Evolutionary conservation across 305 asterid species (phyloP).

Genomic region (Stenogyne calaminthoides): DNA sequence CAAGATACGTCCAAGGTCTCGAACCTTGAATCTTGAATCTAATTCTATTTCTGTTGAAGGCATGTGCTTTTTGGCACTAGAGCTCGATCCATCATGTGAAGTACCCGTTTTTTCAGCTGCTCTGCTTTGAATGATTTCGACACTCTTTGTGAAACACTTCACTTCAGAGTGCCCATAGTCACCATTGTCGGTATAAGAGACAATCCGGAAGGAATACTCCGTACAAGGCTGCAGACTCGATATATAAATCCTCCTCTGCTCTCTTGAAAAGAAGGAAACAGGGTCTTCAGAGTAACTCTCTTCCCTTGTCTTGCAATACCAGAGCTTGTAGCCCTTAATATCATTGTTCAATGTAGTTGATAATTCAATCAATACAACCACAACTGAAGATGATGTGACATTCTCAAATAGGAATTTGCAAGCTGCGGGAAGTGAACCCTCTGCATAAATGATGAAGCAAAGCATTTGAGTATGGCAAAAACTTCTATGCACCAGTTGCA

Average conservation of each 20-base stretch:
- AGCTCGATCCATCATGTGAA: constrained; percentile 29
- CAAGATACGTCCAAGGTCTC: constrained; percentile 74
- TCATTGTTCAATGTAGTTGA: constrained; percentile 45
- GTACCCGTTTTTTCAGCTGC: constrained; percentile 41
- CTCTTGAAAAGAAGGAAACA: constrained; percentile 63
- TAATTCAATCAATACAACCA: constrained; percentile 66
- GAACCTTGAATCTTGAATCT: constrained; percentile 27
- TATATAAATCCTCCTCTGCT: constrained; percentile 74
- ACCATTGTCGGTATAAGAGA: constrained; percentile 63
- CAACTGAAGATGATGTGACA: constrained; percentile 69
- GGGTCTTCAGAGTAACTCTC: constrained; percentile 72
- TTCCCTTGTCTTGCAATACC: constrained; percentile 78
- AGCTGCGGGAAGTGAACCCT: constrained; percentile 84
- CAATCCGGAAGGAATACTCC: constrained; percentile 73
- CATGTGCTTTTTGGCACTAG: constrained; percentile 30
- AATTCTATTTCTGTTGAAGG: constrained; percentile 20
- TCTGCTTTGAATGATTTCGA: constrained; percentile 56
- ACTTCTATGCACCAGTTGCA: too few relatives aligned
- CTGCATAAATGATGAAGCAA: constrained; percentile 45
- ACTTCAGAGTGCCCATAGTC: constrained; percentile 87
- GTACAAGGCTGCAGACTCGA: constrained; percentile 83
- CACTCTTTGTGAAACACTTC: constrained; percentile 74
- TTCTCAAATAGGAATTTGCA: constrained; percentile 85
- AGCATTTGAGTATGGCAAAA: neutral
- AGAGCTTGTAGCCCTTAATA: constrained; percentile 80